Percentiles rank a stretch among this genome's conserved stretches.
These are phyloP conservation scores for Polygonum aviculare DNA, from an alignment of 148 eudicot species.

Conservation along the genomic window DNA sequence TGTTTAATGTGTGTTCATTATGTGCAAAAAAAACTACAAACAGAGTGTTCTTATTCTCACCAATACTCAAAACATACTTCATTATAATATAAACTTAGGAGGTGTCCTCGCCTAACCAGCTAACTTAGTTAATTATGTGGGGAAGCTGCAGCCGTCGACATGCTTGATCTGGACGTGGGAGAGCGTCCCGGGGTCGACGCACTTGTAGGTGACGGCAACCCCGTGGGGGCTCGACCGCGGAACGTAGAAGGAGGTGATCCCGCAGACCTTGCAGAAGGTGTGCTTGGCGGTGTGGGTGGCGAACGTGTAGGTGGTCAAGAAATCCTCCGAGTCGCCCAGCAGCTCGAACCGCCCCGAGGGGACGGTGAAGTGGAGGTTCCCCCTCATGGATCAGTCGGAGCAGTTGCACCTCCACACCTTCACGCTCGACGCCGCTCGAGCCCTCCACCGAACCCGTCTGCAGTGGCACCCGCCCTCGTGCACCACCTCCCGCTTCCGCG, in stretches of 20 bases:
- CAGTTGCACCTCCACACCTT: constrained; percentile 83
- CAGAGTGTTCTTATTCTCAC: no score
- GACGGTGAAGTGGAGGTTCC: constrained; percentile 61
- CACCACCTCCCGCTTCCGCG: constrained; percentile 16
- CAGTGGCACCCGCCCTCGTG: constrained; percentile 93
- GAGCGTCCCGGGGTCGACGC: constrained; percentile 68
- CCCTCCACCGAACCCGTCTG: constrained; percentile 50
- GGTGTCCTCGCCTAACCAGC: neutral
- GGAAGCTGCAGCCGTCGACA: constrained; percentile 48
- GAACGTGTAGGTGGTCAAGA: constrained; percentile 60
- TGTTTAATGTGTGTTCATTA: no score
- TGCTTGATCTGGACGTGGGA: constrained; percentile 46
- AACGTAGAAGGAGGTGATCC: constrained; percentile 73
- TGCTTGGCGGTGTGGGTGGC: constrained; percentile 80
- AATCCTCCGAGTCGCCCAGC: constrained; percentile 47
- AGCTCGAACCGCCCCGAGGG: constrained; percentile 48
- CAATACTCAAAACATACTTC: no score
- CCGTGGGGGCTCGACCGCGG: constrained; percentile 87
- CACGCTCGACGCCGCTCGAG: constrained; percentile 35
- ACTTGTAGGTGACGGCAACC: constrained; percentile 46
- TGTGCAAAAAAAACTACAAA: no score
- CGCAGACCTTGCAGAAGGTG: constrained; percentile 73
- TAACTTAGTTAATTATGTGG: neutral
- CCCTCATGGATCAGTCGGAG: constrained; percentile 70
- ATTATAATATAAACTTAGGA: no score